Evolutionary conservation across 2,329 filamentous ascomycete genomes (phyloP).

Genomic region (Volutella citrinella): DNA sequence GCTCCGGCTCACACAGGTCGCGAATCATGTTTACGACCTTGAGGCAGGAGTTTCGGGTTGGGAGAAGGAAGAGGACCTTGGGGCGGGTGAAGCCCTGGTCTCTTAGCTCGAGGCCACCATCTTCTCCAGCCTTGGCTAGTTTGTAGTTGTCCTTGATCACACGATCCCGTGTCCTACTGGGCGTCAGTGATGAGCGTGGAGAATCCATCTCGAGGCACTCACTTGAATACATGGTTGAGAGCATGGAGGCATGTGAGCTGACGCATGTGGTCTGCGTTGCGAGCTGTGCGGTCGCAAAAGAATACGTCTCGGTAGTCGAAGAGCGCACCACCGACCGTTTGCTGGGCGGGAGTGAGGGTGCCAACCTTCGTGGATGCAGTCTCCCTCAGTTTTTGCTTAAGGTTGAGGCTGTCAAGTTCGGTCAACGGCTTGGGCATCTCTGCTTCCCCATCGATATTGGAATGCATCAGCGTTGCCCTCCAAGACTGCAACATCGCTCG

Average conservation of each 20-base stretch:
- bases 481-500: constrained; percentile 45
- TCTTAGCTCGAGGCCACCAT: constrained; percentile 68
- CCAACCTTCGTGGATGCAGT: constrained; percentile 51
- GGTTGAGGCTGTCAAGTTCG: constrained; percentile 47
- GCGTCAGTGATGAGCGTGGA: constrained; percentile 12
- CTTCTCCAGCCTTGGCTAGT: constrained; percentile 63
- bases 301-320: constrained; percentile 83
- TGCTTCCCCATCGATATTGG: constrained; percentile 36
- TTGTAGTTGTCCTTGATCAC: constrained; percentile 91
- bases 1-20: constrained; percentile 74
- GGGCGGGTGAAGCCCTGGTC: constrained; percentile 96
- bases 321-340: constrained; percentile 65
- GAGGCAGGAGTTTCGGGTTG: constrained; percentile 83
- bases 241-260: constrained; percentile 77
- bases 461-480: constrained; percentile 46
- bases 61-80: constrained; percentile 86
- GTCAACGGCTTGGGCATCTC: constrained; percentile 32
- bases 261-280: constrained; percentile 67
- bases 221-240: constrained; percentile 90
- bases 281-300: constrained; percentile 67
- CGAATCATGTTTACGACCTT: constrained; percentile 75
- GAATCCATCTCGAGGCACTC: constrained; percentile 23
- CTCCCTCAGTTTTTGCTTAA: constrained; percentile 69
- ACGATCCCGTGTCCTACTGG: constrained; percentile 70
- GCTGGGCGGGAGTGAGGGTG: constrained; percentile 59